Evolutionary conservation across 768 basidiomycete genomes (phyloP), one percentile per base, ranked within the genome.

Genomic region (Erythrobasidium yunnanense): DNA sequence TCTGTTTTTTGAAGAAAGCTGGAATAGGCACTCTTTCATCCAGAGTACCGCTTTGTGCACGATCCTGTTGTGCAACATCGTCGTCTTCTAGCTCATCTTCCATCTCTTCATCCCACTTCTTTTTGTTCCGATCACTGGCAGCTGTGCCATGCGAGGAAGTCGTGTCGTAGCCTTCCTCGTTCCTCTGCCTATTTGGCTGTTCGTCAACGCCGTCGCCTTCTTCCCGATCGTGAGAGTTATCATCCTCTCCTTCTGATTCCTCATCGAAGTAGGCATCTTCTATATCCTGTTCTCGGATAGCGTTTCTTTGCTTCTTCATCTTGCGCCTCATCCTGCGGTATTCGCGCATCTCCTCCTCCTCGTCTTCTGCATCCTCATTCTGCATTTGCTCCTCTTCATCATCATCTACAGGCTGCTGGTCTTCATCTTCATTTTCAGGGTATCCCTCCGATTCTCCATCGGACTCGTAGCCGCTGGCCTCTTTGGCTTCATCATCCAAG

Each of bases 251-350:
- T 38, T 63, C 60, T n/a, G 49, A 51, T 25, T 51, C 47, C 49
- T 63, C 60, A 27, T 58, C 49, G 30, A 63, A 63, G 32, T 63
- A 63, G 6, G 45, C 45, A 51, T 63, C 60, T 51, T 46, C 60
- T 17, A 34, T 49, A 25, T 63, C 47, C 49, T 63, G 60, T 32
- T 63, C 60, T 15, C 52, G 47, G 17, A 50, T 29, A 6, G 17
- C 46, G 20, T 25, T 25, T n/a, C 29, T 46, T 18, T 49, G 42
- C 49, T 23, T 63, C 4, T 38, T 32, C 8, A 27, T 29, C 25
- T n/a, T 38, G 4, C 33, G 45, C 20, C 35, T 46, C n/a, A 63
- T 49, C 4, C 25, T n/a, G 29, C 27, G 20, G 27, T 30, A 63
- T 18, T 63, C 47, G 13, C 49, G 22, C 22, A 22, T 32, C 25